phyloP scores from a whole-genome alignment of 352 stramenopile species.

The Phytophthora pinifolia region DNA sequence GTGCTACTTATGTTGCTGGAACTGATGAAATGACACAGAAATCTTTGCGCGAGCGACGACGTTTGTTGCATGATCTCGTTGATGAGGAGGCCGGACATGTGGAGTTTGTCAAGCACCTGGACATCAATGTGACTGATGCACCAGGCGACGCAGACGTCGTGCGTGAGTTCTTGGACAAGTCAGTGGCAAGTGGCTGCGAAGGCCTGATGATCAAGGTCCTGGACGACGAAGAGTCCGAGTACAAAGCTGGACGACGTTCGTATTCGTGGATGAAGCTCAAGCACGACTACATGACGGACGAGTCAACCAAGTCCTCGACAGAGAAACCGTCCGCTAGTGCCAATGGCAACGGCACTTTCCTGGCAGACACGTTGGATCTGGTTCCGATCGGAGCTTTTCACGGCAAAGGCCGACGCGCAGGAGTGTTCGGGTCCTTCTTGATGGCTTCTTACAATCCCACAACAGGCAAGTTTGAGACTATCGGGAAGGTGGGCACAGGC shows the following conservation, averaged over 20 bases:
- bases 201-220: conserved; percentile 81
- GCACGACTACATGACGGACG: conserved; percentile 67
- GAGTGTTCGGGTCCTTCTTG: conserved; percentile 97
- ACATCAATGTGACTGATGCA: conserved; percentile 35
- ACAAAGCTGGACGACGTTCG: conserved; percentile 67
- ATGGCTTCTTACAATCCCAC: conserved; percentile 96
- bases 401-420: conserved; percentile 93
- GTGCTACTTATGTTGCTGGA: conserved; percentile 2
- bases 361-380: conserved; percentile 94
- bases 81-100: conserved; percentile 41
- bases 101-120: conserved; percentile 63
- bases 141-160: conserved; percentile 17
- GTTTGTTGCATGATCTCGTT: conserved; percentile 37
- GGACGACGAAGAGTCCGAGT: conserved; percentile 46
- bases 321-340: conserved; percentile 4
- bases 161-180: conserved; percentile 41
- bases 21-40: conserved; percentile 18
- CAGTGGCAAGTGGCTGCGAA: conserved; percentile 69
- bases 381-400: conserved; percentile 98
- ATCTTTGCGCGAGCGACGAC: conserved; percentile 48
- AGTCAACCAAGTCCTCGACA: conserved; percentile 4
- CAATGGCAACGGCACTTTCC: conserved; percentile 50
- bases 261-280: conserved; percentile 89
- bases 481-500: conserved; percentile 94
- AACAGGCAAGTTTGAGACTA: conserved; percentile 94